A percentile compares a stretch with the other conserved stretches of the same genome.
phyloP scores from a whole-genome alignment of 805 yeast genomes.

The Candida yuanshanica region DNA sequence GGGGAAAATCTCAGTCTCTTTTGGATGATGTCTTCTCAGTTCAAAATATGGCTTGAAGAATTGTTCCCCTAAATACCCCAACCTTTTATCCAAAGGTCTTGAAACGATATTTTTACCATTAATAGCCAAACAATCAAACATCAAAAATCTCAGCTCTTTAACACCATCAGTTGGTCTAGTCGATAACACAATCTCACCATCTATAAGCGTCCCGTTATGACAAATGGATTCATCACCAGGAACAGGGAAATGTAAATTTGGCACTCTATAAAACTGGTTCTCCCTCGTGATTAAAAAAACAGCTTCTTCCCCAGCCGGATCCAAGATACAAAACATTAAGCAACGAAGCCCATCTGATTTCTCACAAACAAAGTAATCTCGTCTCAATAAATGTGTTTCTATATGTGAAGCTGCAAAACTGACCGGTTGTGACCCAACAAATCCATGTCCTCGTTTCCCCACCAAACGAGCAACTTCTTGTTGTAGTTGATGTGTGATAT shows the following conservation, averaged over 20 bases:
- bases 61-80: constrained; percentile 79
- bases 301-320: constrained; percentile 77
- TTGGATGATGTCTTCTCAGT: constrained; percentile 64
- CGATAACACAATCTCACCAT: constrained; percentile 88
- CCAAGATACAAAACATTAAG: constrained; percentile 57
- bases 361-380: constrained; percentile 93
- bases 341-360: constrained; percentile 92
- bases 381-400: constrained; percentile 47
- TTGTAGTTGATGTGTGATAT: constrained; percentile 62
- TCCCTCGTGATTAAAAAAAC: constrained; percentile 85
- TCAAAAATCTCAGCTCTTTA: constrained; percentile 70
- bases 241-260: constrained; percentile 79
- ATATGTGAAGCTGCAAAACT: constrained; percentile 79
- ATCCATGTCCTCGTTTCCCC: constrained; percentile 47
- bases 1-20: constrained; percentile 70
- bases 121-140: constrained; percentile 86
- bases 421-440: constrained; percentile 95
- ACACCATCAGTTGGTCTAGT: constrained; percentile 45
- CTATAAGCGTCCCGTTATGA: constrained; percentile 85
- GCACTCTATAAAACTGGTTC: constrained; percentile 77
- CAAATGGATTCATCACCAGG: constrained; percentile 45
- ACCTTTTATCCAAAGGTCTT: constrained; percentile 69
- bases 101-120: constrained; percentile 68
- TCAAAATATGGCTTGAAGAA: constrained; percentile 79
- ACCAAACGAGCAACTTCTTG: constrained; percentile 60